Percentiles rank a stretch among this genome's conserved stretches.
Evolutionary conservation across 176 grass and related monocot species (phyloP).

Genomic region (bread wheat (Triticum aestivum)): IWGSC_CS_RefSeq_v2.1 NC_057814.1:53115077-53115576

Average conservation of each 20-base stretch:
- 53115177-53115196: constrained; percentile 49
- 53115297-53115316: constrained; percentile 45
- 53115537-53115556: not conserved
- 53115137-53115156: constrained; percentile 48
- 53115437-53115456: constrained; percentile 37
- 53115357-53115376: constrained; percentile 54
- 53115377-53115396: constrained; percentile 58
- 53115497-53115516: constrained; percentile 36
- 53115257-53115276: constrained; percentile 34
- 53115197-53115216: constrained; percentile 71
- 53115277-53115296: constrained; percentile 69
- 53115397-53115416: constrained; percentile 40
- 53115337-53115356: constrained; percentile 19
- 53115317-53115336: constrained; percentile 11
- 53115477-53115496: constrained; percentile 40
- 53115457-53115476: constrained; percentile 40
- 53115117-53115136: constrained; percentile 61
- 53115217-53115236: constrained; percentile 48
- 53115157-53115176: constrained; percentile 31
- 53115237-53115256: constrained; percentile 49
- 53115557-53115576: not conserved
- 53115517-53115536: constrained; percentile 25
- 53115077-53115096: constrained; percentile 42
- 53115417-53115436: constrained; percentile 42
- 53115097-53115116: constrained; percentile 71